phyloP scores from a whole-genome alignment of 2,329 filamentous ascomycete species.

The Onygenales sp. region DNA sequence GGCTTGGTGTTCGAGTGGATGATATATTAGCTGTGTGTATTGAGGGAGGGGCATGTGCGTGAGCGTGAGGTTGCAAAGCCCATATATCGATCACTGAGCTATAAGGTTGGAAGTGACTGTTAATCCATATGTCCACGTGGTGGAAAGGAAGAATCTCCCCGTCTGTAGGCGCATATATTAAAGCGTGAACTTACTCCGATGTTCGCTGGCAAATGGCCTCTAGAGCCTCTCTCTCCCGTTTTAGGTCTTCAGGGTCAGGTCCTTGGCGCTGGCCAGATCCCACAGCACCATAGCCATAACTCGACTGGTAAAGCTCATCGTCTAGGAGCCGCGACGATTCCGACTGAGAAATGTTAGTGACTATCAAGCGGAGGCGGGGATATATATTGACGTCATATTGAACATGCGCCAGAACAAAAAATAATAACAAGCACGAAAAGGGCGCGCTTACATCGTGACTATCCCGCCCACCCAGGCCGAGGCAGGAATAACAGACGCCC shows the following conservation, averaged over 20 bases:
- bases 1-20: constrained; percentile 15
- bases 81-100: constrained; percentile 38
- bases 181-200: constrained; percentile 27
- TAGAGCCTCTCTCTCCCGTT: constrained; percentile 35
- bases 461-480: constrained; percentile 29
- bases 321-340: constrained; percentile 37
- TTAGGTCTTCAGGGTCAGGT: constrained; percentile 33
- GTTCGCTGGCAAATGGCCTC: constrained; percentile 38
- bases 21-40: constrained; percentile 19
- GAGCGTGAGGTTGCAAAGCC: constrained; percentile 34
- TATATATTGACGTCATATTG: no score
- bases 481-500: constrained; percentile 37
- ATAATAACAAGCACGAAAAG: neutral
- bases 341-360: constrained; percentile 18
- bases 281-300: constrained; percentile 35
- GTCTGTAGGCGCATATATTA: neutral
- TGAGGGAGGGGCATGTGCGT: constrained; percentile 29
- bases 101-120: neutral
- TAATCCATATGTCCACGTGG: neutral
- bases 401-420: constrained; percentile 4
- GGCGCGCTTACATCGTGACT: constrained; percentile 24
- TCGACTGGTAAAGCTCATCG: constrained; percentile 35
- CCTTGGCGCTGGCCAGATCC: constrained; percentile 26
- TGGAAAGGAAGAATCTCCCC: neutral
- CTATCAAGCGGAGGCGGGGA: neutral